phyloP scores from a whole-genome alignment of 495 filamentous ascomycete species.

The Penicillium arizonense region DNA sequence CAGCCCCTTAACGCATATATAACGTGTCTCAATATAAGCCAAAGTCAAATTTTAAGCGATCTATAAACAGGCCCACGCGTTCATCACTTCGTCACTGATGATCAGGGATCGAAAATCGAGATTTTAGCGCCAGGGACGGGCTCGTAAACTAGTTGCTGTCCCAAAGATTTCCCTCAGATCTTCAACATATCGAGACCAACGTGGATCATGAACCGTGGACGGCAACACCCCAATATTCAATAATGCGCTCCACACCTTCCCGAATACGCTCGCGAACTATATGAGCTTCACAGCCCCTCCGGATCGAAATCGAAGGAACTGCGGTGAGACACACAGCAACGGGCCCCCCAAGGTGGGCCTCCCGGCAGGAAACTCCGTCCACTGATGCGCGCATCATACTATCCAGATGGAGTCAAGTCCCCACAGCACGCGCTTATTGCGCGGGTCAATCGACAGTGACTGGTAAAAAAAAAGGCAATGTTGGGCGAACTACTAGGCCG shows the following conservation, averaged over 20 bases:
- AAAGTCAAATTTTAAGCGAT: no score
- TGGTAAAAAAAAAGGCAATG: neutral
- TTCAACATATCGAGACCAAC: neutral
- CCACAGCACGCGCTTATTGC: constrained; percentile 6
- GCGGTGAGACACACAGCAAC: neutral
- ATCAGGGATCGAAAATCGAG: no score
- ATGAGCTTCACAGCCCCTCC: neutral
- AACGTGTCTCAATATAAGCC: no score
- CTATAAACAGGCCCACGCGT: no score
- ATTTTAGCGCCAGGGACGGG: no score
- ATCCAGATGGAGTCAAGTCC: neutral
- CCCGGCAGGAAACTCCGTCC: neutral
- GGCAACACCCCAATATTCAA: neutral
- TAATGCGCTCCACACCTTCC: neutral
- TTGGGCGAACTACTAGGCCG: neutral
- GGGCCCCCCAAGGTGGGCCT: neutral
- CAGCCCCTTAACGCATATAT: no score
- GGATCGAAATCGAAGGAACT: neutral
- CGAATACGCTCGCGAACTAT: neutral
- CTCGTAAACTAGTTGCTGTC: no score
- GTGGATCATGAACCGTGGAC: neutral
- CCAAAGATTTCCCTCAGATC: neutral
- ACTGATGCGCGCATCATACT: neutral
- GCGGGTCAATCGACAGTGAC: neutral
- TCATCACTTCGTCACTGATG: no score